Percentiles rank a stretch among this genome's conserved stretches.
Evolutionary conservation across 2,329 filamentous ascomycete genomes (phyloP).

Genomic region (Paecilomyces sp.): DNA sequence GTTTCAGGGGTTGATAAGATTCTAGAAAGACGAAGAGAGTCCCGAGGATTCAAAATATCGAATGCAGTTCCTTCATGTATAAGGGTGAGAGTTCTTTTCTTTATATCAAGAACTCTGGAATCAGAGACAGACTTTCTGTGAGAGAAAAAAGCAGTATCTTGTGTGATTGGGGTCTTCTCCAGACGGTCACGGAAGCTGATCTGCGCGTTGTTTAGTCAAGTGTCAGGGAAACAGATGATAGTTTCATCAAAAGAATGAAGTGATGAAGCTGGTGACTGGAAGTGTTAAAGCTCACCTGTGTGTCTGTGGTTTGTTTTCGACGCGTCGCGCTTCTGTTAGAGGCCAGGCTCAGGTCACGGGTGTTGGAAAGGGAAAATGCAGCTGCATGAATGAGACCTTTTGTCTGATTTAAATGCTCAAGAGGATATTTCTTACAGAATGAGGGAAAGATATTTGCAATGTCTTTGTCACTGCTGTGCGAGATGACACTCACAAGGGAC

Average conservation of each 20-base stretch:
- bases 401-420: neutral
- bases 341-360: conserved; percentile 7
- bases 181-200: conserved; percentile 26
- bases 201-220: conserved; percentile 5
- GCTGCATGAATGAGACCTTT: neutral
- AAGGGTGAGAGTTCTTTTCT: conserved; percentile 19
- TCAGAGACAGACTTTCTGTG: conserved; percentile 16
- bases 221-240: neutral
- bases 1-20: conserved; percentile 28
- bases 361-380: conserved; percentile 4
- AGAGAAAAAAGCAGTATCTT: neutral
- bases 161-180: conserved; percentile 9
- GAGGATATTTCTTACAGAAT: conserved; percentile 9
- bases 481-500: conserved; percentile 23
- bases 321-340: conserved; percentile 7
- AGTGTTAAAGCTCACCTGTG: conserved; percentile 13
- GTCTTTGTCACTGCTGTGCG: conserved; percentile 21
- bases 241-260: neutral
- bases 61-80: conserved; percentile 28
- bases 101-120: conserved; percentile 18
- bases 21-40: conserved; percentile 25
- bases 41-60: conserved; percentile 31
- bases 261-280: neutral
- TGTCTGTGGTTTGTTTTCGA: conserved; percentile 16
- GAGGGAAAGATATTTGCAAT: conserved; percentile 16